Base-by-base conservation (phyloP, 352 stramenopile genomes). In the Pythium apleroticum region DNA sequence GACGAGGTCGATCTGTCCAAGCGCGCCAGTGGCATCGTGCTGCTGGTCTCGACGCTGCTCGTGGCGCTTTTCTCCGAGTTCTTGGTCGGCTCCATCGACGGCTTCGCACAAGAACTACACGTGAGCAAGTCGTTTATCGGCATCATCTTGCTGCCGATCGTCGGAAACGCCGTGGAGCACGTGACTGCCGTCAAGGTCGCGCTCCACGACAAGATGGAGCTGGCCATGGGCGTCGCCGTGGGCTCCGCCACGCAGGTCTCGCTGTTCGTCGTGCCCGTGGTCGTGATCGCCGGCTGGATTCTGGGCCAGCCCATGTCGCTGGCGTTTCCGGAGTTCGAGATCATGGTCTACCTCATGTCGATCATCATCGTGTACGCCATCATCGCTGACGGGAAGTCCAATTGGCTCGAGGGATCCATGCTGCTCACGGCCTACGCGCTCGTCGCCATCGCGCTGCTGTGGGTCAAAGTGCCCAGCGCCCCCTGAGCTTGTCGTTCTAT, bases 141-240 rank as follows among this genome's bases (percentile, higher is more conserved):
- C 54, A 88, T 99, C 28, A 98, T 99, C 64, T 74, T 99, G 63
- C 66, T 99, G 33, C 97, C 97, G 1, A 97, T 99, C 33, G 96
- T 99, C 12, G 96, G 97, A 50, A 99, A 99, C 78, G 97, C 97
- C n/a, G 96, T 98, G 2, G 97, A 99, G 75, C 97, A 99, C 70
- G 91, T 98, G 35, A 98, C 96, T 4, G 97, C 97, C 19, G 86
- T 99, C 43, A 97, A 96, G 27, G 96, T 99, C 7, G 97, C 97
- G 22, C 90, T 98, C 62, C 98, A 99, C 75, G 88, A 98, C 75
- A 99, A 99, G 78, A 99, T 99, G 96, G 97, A 99, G 85, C 83
- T 99, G 12, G 91, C 96, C 6, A 97, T 99, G 82, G 97, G 97
- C 55, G 96, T 99, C 28, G 97, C 97, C n/a, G 84, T 99, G n/a